Conservation (phyloP, 164 flowering plant species). For the Euptelea pleiosperma region DNA sequence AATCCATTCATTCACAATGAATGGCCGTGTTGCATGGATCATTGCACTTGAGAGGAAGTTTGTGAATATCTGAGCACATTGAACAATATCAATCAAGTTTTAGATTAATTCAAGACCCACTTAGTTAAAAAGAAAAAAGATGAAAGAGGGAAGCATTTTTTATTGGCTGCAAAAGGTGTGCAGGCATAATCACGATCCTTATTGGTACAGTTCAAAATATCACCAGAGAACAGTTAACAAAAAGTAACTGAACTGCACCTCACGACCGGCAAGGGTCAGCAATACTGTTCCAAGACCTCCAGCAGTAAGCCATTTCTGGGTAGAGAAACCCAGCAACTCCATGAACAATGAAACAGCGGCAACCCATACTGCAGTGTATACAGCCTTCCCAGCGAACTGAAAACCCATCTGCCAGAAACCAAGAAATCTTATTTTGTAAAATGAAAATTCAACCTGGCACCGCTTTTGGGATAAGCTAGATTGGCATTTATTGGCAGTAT, state of each 20-base stretch:
- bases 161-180: not conserved
- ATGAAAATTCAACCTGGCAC: no score
- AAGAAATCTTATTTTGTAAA: constrained; percentile 5
- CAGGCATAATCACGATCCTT: not conserved
- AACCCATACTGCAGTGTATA: constrained; percentile 87
- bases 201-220: no score
- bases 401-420: constrained; percentile 75
- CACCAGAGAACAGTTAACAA: not conserved
- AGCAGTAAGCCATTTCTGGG: constrained; percentile 98
- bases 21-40: constrained; percentile 96
- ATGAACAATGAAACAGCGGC: constrained; percentile 89
- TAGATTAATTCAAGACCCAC: not conserved
- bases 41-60: constrained; percentile 93
- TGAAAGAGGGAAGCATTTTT: not conserved
- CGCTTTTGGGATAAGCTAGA: no score
- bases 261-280: constrained; percentile 97
- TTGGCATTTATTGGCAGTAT: no score
- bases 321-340: constrained; percentile 96
- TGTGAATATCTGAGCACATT: constrained; percentile 65
- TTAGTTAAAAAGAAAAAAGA: not conserved
- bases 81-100: constrained; percentile 3
- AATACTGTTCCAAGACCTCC: constrained; percentile 98
- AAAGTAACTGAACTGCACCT: constrained; percentile 44
- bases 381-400: constrained; percentile 82
- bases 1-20: constrained; percentile 89